Base-by-base conservation (phyloP, 225 moss, liverwort and hornwort species). In the Sphagnum contortum region DNA sequence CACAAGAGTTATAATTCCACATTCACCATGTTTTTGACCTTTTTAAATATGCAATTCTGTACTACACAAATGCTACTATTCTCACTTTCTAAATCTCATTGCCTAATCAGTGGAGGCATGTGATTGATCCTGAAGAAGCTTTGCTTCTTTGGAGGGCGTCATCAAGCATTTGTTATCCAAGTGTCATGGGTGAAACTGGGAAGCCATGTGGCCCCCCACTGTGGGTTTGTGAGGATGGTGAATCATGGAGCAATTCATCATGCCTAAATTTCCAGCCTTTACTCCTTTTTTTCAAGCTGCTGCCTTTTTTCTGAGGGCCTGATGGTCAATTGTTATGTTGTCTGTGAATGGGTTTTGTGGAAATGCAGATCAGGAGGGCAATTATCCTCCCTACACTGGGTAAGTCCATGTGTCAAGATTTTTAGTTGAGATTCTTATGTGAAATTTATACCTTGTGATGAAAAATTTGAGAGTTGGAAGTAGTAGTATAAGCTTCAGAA, bases 331-430 rank as follows among this genome's bases (percentile, higher is more conserved):
- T 29, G 29, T 29, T 29, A 29, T 29, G 1, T 29, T 29, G 29
- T 29, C 29, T 29, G 29, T 29, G 29, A 29, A 29, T 29, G 29
- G 66, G 66, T 69, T 48, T 57, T 3, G 53, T 54, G 65, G 11
- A 68, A n/a, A 57, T 60, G 54, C 74, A 86, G 71, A 69, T 61
- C 5, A 47, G 48, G 68, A 10, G 47, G 80, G 74, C 4, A 66
- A 51, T 3, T 82, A 78, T 71, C 77, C 73, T 59, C 71, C 70
- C 12, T 88, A 69, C 47, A 5, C 9, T 70, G 78, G 80, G 78
- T 80, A 68, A 68, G 74, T 71, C 68, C 29, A 29, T 29, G 29
- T 29, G 29, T 60, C 54, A 48, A 47, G 48, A 49, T 4, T 63
- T 48, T 64, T 10, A 3, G 44, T 54, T 8, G 3, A 4, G 14